Evolutionary conservation across 2,329 filamentous ascomycete species (phyloP).

Genomic region (Curvularia lunata): DNA sequence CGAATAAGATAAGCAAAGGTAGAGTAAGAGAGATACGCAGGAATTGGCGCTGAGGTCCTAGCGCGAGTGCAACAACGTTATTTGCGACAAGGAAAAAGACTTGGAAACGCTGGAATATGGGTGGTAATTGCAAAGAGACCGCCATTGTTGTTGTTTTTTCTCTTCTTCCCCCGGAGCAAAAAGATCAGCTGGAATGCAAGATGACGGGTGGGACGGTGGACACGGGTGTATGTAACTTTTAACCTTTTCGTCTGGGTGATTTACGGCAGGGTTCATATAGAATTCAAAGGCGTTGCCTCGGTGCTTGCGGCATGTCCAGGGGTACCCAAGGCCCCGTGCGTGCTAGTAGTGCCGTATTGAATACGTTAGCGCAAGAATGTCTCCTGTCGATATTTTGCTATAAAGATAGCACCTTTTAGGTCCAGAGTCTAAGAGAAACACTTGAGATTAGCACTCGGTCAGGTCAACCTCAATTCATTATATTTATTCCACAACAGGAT

Average conservation of each 20-base stretch:
- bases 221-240: background rate
- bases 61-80: constrained; percentile 25
- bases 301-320: background rate
- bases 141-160: background rate
- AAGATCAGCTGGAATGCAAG: background rate
- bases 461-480: background rate
- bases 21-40: constrained; percentile 20
- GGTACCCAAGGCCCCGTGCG: background rate
- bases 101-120: constrained; percentile 15
- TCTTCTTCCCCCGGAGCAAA: background rate
- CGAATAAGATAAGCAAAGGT: constrained; percentile 23
- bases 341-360: background rate
- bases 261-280: background rate
- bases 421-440: background rate
- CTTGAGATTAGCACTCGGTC: background rate
- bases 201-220: no score
- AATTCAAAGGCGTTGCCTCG: background rate
- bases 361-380: background rate
- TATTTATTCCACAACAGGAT: background rate
- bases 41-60: constrained; percentile 15
- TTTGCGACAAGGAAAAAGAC: constrained; percentile 21
- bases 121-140: constrained; percentile 17
- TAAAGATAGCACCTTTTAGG: background rate
- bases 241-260: background rate
- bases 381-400: background rate